A percentile compares a stretch with the other conserved stretches of the same genome.
phyloP scores from a whole-genome alignment of 257 asterid species.

The Solanum chaucha region DNA sequence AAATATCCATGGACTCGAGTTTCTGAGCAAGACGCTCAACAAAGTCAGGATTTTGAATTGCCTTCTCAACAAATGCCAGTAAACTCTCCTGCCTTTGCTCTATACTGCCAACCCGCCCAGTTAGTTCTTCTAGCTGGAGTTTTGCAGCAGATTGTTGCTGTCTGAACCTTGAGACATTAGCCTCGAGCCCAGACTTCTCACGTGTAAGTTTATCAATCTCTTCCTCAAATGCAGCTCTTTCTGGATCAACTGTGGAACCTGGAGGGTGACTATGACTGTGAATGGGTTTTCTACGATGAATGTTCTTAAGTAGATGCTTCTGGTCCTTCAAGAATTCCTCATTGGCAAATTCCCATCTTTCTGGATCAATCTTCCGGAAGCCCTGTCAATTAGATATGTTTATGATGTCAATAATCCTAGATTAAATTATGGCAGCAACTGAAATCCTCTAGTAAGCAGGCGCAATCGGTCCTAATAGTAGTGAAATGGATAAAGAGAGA shows the following conservation, averaged over 20 bases:
- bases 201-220: conserved; percentile 78
- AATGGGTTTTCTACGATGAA: conserved; percentile 88
- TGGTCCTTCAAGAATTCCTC: conserved; percentile 85
- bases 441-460: not conserved
- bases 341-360: conserved; percentile 90
- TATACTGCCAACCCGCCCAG: conserved; percentile 41
- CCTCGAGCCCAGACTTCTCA: conserved; percentile 59
- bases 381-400: conserved; percentile 37
- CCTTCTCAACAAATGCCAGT: conserved; percentile 44
- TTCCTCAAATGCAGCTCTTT: conserved; percentile 76
- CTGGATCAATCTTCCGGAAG: conserved; percentile 89
- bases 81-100: conserved; percentile 69
- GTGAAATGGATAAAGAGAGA: not conserved
- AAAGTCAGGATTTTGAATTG: conserved; percentile 57
- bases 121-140: conserved; percentile 48
- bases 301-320: conserved; percentile 80
- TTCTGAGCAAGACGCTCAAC: conserved; percentile 57
- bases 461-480: not conserved
- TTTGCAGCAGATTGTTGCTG: conserved; percentile 59
- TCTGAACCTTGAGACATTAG: conserved; percentile 31
- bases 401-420: not conserved
- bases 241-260: conserved; percentile 54
- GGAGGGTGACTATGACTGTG: conserved; percentile 96
- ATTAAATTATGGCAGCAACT: not conserved
- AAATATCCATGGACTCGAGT: conserved; percentile 74